Conservation (phyloP, 2,329 filamentous ascomycete genomes). For the Acrodontium crateriforme region DNA sequence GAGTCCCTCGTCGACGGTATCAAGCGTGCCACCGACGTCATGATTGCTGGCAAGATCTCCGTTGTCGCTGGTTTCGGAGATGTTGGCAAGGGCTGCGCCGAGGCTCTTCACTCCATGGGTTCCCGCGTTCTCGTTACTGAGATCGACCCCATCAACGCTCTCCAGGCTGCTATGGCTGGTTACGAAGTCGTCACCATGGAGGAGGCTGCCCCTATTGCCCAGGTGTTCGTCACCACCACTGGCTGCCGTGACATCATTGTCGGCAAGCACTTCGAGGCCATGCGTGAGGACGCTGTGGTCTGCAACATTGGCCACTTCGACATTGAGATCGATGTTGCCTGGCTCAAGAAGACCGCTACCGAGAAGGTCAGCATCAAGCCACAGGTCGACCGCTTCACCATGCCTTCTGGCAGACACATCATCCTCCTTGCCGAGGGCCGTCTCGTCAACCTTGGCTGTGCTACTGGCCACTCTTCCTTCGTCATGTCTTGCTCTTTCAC, state of each 20-base stretch:
- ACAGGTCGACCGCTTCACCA: conserved; percentile 95
- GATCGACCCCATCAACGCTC: conserved; percentile 98
- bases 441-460: conserved; percentile 98
- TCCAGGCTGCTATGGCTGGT: conserved; percentile 94
- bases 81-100: conserved; percentile 95
- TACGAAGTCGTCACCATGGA: conserved; percentile 98
- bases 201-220: conserved; percentile 73
- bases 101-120: conserved; percentile 94
- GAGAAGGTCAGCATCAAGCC: conserved; percentile 98
- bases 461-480: conserved; percentile 97
- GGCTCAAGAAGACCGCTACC: conserved; percentile 93
- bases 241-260: conserved; percentile 97
- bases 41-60: conserved; percentile 98
- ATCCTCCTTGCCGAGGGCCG: conserved; percentile 97
- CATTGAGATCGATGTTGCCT: conserved; percentile 98
- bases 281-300: conserved; percentile 96
- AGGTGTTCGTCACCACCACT: conserved; percentile 99
- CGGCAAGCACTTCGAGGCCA: conserved; percentile 81
- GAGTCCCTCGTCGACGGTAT: conserved; percentile 98
- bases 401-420: conserved; percentile 89
- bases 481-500: conserved; percentile 99
- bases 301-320: conserved; percentile 99
- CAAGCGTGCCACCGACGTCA: conserved; percentile 99
- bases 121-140: conserved; percentile 93
- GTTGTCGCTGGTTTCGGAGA: conserved; percentile 98